A percentile compares a stretch with the other conserved stretches of the same genome.
Conservation (phyloP, 2,329 filamentous ascomycete species). For the Fusarium irregulare region DNA sequence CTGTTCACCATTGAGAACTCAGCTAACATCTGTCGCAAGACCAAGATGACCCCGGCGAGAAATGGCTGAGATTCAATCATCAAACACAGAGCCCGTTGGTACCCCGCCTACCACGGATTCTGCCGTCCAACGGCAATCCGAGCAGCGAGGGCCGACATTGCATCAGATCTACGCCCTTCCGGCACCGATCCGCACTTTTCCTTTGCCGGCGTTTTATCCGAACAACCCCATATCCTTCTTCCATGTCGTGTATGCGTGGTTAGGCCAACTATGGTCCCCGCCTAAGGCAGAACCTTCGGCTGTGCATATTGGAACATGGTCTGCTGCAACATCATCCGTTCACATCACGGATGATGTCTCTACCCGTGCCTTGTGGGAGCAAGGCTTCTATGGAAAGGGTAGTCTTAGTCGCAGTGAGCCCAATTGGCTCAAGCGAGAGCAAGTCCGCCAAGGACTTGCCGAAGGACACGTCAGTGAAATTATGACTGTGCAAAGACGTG, state of each 20-base stretch:
- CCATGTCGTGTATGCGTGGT: slow-evolving; percentile 80
- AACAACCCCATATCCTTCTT: slow-evolving; percentile 91
- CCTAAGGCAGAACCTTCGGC: slow-evolving; percentile 72
- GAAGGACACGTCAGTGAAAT: slow-evolving; percentile 82
- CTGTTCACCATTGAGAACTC: neutral
- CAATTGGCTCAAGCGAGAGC: slow-evolving; percentile 88
- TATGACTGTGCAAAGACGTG: slow-evolving; percentile 78
- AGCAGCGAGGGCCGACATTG: slow-evolving; percentile 58
- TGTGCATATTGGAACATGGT: slow-evolving; percentile 81
- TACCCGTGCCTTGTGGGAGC: slow-evolving; percentile 89
- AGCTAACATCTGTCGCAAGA: slow-evolving; percentile 48
- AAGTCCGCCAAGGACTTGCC: slow-evolving; percentile 73
- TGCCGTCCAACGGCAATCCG: slow-evolving; percentile 35
- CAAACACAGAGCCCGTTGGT: slow-evolving; percentile 38
- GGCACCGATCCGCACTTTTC: slow-evolving; percentile 82
- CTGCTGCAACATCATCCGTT: slow-evolving; percentile 82
- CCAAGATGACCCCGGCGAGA: slow-evolving; percentile 59
- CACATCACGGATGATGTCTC: slow-evolving; percentile 82
- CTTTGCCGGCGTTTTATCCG: slow-evolving; percentile 88
- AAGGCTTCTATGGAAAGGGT: slow-evolving; percentile 97
- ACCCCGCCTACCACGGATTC: slow-evolving; percentile 37
- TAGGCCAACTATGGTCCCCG: slow-evolving; percentile 76
- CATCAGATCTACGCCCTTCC: slow-evolving; percentile 85
- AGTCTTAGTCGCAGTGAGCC: slow-evolving; percentile 93
- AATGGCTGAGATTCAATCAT: slow-evolving; percentile 57